A percentile compares a stretch with the other conserved stretches of the same genome.
Evolutionary conservation across 306 rosid species (phyloP).

Genomic region (Corylus heterophylla): DNA sequence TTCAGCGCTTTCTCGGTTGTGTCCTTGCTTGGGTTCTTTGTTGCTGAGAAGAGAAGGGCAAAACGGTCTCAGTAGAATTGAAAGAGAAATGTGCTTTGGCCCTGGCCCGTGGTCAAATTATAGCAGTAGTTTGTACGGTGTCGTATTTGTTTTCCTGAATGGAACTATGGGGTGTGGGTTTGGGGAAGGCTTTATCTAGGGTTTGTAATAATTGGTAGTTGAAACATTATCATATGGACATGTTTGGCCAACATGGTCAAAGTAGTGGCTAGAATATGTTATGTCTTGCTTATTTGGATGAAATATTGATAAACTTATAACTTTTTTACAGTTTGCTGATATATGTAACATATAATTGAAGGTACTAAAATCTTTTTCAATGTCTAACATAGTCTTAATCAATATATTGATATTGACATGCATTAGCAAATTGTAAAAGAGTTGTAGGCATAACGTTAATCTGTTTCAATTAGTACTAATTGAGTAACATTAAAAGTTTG

Average conservation of each 20-base stretch:
- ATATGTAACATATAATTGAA: no score
- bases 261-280: not conserved
- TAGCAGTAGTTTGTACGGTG: not conserved
- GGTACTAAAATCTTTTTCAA: no score
- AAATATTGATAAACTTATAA: no score
- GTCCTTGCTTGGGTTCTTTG: slow-evolving; percentile 60
- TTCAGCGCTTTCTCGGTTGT: slow-evolving; percentile 86
- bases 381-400: no score
- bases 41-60: slow-evolving; percentile 58
- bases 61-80: slow-evolving; percentile 36
- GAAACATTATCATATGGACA: not conserved
- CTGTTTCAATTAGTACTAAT: no score
- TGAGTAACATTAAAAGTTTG: no score
- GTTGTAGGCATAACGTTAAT: no score
- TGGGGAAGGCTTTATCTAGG: not conserved
- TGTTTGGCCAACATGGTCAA: not conserved
- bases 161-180: no score
- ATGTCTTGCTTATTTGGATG: not conserved
- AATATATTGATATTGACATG: no score
- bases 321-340: no score
- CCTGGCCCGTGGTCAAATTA: not conserved
- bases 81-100: not conserved
- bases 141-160: not conserved
- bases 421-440: no score
- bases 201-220: not conserved